phyloP scores from a whole-genome alignment of 768 basidiomycete genomes.

The Tulasnella sp. region DNA sequence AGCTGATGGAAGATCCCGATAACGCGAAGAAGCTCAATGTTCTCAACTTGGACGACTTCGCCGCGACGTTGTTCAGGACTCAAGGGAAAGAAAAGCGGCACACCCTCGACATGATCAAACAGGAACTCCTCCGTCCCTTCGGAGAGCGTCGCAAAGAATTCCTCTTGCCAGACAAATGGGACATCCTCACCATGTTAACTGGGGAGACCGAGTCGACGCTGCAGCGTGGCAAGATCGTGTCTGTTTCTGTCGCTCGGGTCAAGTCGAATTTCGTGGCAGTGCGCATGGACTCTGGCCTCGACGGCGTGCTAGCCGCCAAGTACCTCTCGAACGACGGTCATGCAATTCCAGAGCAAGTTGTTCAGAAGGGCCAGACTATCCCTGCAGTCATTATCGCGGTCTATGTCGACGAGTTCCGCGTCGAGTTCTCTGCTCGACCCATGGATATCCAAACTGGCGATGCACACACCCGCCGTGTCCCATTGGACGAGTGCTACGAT shows the following conservation, averaged over 20 bases:
- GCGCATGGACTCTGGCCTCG: slow-evolving; percentile 89
- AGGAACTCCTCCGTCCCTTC: slow-evolving; percentile 78
- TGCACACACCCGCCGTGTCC: slow-evolving; percentile 55
- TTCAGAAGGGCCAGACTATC: slow-evolving; percentile 76
- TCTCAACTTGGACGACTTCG: slow-evolving; percentile 94
- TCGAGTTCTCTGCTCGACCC: slow-evolving; percentile 70
- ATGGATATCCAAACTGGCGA: slow-evolving; percentile 62
- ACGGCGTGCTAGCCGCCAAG: slow-evolving; percentile 64
- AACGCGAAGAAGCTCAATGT: slow-evolving; percentile 78
- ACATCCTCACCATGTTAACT: slow-evolving; percentile 90
- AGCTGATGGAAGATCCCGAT: slow-evolving; percentile 80
- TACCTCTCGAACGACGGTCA: slow-evolving; percentile 53
- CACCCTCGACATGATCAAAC: slow-evolving; percentile 81
- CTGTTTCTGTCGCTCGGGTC: slow-evolving; percentile 62
- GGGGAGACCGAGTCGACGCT: slow-evolving; percentile 84
- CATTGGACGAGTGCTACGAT: slow-evolving; percentile 63
- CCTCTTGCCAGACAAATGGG: slow-evolving; percentile 62
- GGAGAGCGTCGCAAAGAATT: slow-evolving; percentile 69
- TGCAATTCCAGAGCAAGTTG: slow-evolving; percentile 46
- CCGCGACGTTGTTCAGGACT: slow-evolving; percentile 80
- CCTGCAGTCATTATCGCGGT: slow-evolving; percentile 73
- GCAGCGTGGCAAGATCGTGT: slow-evolving; percentile 73
- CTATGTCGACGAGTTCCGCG: slow-evolving; percentile 61
- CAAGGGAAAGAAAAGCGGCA: slow-evolving; percentile 84
- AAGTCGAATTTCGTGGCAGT: slow-evolving; percentile 54